Evolutionary conservation across 148 eudicot species (phyloP).

Genomic region (Persicaria maculosa): DNA sequence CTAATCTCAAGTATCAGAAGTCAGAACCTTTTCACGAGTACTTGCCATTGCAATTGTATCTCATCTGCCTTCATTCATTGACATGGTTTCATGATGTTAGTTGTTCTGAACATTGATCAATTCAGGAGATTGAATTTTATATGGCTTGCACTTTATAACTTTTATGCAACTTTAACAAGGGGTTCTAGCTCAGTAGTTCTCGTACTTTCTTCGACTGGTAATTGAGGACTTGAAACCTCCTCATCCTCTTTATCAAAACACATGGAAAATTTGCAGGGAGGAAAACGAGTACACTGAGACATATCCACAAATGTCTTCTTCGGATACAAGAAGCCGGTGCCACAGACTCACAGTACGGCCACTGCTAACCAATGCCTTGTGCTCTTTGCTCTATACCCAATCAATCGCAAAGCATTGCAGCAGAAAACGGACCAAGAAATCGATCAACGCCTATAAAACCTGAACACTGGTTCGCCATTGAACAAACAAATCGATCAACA

Average conservation of each 20-base stretch:
- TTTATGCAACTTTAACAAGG: neutral
- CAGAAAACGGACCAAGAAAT: slow-evolving; percentile 1
- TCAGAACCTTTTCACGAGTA: neutral
- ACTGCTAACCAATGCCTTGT: slow-evolving; percentile 87
- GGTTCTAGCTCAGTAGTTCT: neutral
- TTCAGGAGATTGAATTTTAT: neutral
- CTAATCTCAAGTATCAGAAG: neutral
- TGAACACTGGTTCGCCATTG: slow-evolving; percentile 76
- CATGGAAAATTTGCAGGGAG: neutral
- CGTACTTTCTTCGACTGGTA: neutral
- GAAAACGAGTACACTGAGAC: slow-evolving; percentile 48
- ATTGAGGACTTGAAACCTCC: too few relatives aligned
- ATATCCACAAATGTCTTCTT: slow-evolving; percentile 85
- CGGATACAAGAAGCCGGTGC: slow-evolving; percentile 73
- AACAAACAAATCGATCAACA: too few relatives aligned
- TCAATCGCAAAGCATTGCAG: slow-evolving; percentile 1
- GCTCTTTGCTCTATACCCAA: slow-evolving; percentile 69
- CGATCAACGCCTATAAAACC: slow-evolving; percentile 22
- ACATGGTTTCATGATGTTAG: neutral
- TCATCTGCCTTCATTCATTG: neutral
- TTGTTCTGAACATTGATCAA: neutral
- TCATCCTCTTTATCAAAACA: too few relatives aligned
- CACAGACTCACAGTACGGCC: slow-evolving; percentile 75
- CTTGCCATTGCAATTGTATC: neutral
- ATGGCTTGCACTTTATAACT: neutral